These are phyloP conservation scores for Graphilbum fragrans DNA, from an alignment of 2,329 filamentous ascomycete species.

Conservation along the genomic window DNA sequence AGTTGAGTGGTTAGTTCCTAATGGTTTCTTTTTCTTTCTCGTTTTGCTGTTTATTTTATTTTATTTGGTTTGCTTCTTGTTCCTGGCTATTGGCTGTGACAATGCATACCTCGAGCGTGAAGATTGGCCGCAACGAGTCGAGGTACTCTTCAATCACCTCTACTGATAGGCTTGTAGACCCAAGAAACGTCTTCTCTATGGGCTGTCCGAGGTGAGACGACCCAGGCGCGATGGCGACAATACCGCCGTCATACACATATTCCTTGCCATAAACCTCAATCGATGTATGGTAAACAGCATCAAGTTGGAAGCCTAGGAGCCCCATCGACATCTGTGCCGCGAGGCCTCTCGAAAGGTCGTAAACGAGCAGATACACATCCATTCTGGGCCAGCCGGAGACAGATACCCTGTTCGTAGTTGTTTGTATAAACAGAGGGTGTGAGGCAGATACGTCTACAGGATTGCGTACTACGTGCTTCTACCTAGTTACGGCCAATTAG, in stretches of 20 bases:
- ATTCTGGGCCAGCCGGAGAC: constrained; percentile 31
- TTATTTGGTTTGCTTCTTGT: too few species aligned
- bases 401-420: too few species aligned
- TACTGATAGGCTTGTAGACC: constrained; percentile 63
- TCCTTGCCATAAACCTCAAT: constrained; percentile 76
- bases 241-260: constrained; percentile 81
- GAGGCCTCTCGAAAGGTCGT: constrained; percentile 59
- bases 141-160: constrained; percentile 82
- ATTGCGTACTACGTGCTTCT: too few species aligned
- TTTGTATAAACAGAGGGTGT: too few species aligned
- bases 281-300: constrained; percentile 92
- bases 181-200: constrained; percentile 63
- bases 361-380: constrained; percentile 68
- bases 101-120: constrained; percentile 54
- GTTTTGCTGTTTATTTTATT: too few species aligned
- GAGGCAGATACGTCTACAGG: too few species aligned
- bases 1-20: too few species aligned
- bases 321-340: constrained; percentile 42
- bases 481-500: too few species aligned
- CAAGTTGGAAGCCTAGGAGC: constrained; percentile 51
- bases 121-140: constrained; percentile 69
- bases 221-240: constrained; percentile 71
- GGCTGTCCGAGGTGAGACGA: constrained; percentile 78
- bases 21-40: too few species aligned
- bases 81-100: too few species aligned